A percentile compares a stretch with the other conserved stretches of the same genome.
Evolutionary conservation across 2,329 filamentous ascomycete genomes (phyloP).

Genomic region (Helicocarpus griseus): DNA sequence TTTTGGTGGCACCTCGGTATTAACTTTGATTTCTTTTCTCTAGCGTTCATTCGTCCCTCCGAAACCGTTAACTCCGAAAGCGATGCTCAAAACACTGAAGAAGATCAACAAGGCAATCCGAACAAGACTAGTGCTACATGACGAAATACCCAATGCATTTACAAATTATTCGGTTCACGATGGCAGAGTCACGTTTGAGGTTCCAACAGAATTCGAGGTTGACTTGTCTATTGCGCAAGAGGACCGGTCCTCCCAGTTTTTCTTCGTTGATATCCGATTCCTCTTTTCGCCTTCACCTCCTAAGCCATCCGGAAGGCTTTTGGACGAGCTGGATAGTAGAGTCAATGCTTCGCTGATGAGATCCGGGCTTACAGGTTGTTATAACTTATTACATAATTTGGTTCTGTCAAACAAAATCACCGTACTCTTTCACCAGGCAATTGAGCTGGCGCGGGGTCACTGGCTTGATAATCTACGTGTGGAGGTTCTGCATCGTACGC

Average conservation of each 20-base stretch:
- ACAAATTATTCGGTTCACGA: slow-evolving; percentile 67
- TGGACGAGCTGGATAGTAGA: slow-evolving; percentile 56
- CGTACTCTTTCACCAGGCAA: slow-evolving; percentile 68
- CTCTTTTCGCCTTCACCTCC: slow-evolving; percentile 62
- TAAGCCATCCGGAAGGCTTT: slow-evolving; percentile 52
- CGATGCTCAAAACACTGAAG: slow-evolving; percentile 64
- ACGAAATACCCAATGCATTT: slow-evolving; percentile 71
- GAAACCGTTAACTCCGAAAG: slow-evolving; percentile 58
- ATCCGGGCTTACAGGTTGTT: slow-evolving; percentile 69
- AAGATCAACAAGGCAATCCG: slow-evolving; percentile 77
- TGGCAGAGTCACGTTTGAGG: slow-evolving; percentile 81
- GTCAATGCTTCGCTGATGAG: slow-evolving; percentile 62
- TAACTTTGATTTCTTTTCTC: slow-evolving; percentile 6
- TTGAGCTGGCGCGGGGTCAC: slow-evolving; percentile 55
- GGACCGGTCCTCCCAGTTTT: slow-evolving; percentile 73
- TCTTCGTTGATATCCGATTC: slow-evolving; percentile 87
- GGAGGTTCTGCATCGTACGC: slow-evolving; percentile 67
- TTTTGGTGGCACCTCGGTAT: neutral
- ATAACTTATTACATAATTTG: slow-evolving; percentile 77
- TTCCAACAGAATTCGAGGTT: slow-evolving; percentile 79
- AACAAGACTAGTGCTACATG: slow-evolving; percentile 73
- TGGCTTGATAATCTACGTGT: slow-evolving; percentile 74
- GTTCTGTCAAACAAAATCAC: slow-evolving; percentile 84
- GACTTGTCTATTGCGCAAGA: slow-evolving; percentile 87
- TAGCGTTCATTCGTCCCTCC: slow-evolving; percentile 69